Evolutionary conservation across 2,329 filamentous ascomycete genomes (phyloP), one percentile per base, ranked within the genome.

Genomic region (Sclerotinia glacialis): DNA sequence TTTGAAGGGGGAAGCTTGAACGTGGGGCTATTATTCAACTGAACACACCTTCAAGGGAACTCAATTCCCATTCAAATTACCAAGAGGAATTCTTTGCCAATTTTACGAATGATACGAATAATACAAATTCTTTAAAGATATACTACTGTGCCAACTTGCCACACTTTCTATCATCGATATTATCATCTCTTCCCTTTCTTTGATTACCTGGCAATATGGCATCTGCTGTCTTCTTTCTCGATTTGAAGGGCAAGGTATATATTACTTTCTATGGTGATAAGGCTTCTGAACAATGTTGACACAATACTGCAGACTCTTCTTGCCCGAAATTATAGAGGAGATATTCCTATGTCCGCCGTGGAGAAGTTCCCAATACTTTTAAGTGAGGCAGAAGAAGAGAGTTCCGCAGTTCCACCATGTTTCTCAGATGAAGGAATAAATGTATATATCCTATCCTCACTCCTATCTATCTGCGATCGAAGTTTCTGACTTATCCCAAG

Each of bases 341-440:
- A 99, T 76, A 96, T 99, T 72, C 95, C 95, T 79, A 98, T 99
- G 95, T 96, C 93, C 67, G 95, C 95, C 46, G 95, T 99, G 75
- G 95, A 99, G 81, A 96, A 96, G 79, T 99, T 99, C 78, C 95
- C 95, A 53, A 83, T 97, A 74, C 89, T 99, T 68, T 88, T 99
- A 65, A 96, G 91, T 80, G 95, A 99, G 82, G 95, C 95, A 74
- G 95, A 99, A 88, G 95, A 99, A 86, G 95, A 99, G 80, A 97
- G 92, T 74, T 98, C 94, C 56, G 93, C 93, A 69, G 95, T 98
- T 3, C 93, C 95, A 65, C 95, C 95, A 71, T 99, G 95, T 81
- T 98, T 99, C 84, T 97, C 93, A 52, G 90, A 96, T 79, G 95
- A 99, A 81, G 95, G 95, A 78, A 97, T 99, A 83, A 99, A 99